Conservation (phyloP, 148 eudicot species). For the Agrostemma githago region DNA sequence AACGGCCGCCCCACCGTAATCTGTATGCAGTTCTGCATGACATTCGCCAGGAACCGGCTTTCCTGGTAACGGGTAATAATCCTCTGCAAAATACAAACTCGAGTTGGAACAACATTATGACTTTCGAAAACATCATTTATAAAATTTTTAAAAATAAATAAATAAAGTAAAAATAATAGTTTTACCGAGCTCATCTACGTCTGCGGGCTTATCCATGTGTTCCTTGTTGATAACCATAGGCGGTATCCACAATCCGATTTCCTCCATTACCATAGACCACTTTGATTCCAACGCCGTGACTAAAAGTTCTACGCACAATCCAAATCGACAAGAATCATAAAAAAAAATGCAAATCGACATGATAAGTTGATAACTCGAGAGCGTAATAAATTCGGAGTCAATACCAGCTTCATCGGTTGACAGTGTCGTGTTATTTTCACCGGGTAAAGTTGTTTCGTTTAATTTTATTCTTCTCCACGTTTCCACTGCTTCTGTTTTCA, state of each 20-base stretch:
- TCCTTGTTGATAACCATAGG: constrained; percentile 43
- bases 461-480: constrained; percentile 62
- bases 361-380: background rate
- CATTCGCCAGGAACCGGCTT: constrained; percentile 74
- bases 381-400: background rate
- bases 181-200: constrained; percentile 64
- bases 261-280: constrained; percentile 63
- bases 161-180: background rate
- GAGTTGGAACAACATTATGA: background rate
- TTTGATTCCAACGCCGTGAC: constrained; percentile 48
- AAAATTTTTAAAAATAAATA: background rate
- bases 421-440: constrained; percentile 33
- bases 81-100: constrained; percentile 38
- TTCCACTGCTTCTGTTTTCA: constrained; percentile 63
- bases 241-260: constrained; percentile 85
- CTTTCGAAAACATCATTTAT: background rate
- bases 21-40: constrained; percentile 69
- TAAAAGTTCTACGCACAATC: constrained; percentile 42
- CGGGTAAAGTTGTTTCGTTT: constrained; percentile 46
- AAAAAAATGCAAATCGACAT: background rate
- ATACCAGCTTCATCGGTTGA: constrained; percentile 57
- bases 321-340: background rate
- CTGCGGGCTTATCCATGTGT: constrained; percentile 80
- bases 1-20: constrained; percentile 82
- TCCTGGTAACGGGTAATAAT: constrained; percentile 65